A percentile compares a stretch with the other conserved stretches of the same genome.
Conservation (phyloP, 2,329 filamentous ascomycete genomes). For the Colletotrichum sp. region DNA sequence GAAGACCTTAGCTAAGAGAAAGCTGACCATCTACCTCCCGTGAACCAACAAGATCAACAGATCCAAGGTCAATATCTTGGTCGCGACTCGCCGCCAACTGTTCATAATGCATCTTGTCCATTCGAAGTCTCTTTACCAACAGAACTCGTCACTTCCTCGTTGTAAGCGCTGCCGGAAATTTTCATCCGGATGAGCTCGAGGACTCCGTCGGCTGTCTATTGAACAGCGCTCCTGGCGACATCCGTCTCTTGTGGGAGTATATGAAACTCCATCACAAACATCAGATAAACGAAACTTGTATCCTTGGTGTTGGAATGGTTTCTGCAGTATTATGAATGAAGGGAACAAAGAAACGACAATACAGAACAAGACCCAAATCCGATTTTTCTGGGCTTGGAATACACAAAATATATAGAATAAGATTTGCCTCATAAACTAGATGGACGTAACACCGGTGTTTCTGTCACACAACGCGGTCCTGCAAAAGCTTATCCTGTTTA, state of each 20-base stretch:
- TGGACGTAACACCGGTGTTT: accelerated
- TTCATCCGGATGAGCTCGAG: background rate
- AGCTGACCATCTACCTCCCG: accelerated
- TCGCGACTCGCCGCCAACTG: background rate
- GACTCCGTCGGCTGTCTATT: accelerated
- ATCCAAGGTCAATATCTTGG: background rate
- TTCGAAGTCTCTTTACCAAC: accelerated
- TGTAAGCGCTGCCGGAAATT: background rate
- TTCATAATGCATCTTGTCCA: background rate
- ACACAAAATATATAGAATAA: accelerated
- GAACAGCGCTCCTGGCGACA: background rate
- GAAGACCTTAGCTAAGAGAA: background rate
- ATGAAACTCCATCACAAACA: accelerated
- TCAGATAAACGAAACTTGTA: background rate
- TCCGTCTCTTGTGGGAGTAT: background rate
- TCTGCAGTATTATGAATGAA: background rate
- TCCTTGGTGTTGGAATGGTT: background rate
- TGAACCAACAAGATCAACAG: background rate
- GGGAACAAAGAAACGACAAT: accelerated
- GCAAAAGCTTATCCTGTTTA: accelerated
- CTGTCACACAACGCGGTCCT: background rate
- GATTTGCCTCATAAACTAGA: background rate
- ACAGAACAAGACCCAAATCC: accelerated
- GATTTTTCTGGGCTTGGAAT: background rate
- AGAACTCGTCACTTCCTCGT: background rate